A percentile compares a stretch with the other conserved stretches of the same genome.
Evolutionary conservation across 1,139 yeast species (phyloP).

Genomic region (Suhomyces anneliseae): DNA sequence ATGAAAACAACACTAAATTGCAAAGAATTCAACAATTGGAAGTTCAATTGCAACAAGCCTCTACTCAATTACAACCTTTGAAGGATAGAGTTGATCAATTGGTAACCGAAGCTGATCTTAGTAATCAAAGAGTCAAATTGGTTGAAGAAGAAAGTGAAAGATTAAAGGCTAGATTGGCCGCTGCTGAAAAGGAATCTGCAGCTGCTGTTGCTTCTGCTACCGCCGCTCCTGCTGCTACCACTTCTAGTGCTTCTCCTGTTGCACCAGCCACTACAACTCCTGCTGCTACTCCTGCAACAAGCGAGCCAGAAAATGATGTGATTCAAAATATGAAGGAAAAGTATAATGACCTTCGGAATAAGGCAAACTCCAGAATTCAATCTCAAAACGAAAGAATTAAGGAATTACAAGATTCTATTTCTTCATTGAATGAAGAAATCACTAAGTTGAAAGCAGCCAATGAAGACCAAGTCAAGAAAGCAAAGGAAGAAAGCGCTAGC

Average conservation of each 20-base stretch:
- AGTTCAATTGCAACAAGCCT: constrained; percentile 18
- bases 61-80: constrained; percentile 22
- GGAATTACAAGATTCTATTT: constrained; percentile 24
- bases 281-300: constrained; percentile 2
- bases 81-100: constrained; percentile 23
- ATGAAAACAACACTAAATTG: constrained; percentile 40
- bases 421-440: constrained; percentile 14
- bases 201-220: constrained; percentile 2
- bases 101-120: constrained; percentile 28
- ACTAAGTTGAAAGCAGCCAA: constrained; percentile 10
- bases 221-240: background rate
- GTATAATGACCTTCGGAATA: constrained; percentile 32
- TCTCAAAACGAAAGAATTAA: constrained; percentile 24
- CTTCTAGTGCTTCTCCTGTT: background rate
- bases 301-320: constrained; percentile 18
- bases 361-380: constrained; percentile 24
- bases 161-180: constrained; percentile 21
- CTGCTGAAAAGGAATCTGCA: constrained; percentile 34
- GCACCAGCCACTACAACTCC: background rate
- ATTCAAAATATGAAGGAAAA: constrained; percentile 26
- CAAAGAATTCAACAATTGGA: constrained; percentile 26
- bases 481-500: constrained; percentile 4
- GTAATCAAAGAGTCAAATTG: constrained; percentile 34
- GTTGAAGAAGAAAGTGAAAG: constrained; percentile 42
- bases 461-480: constrained; percentile 7